Base-by-base conservation (phyloP, 441 rosid genomes). In the Breynia disticha region DNA sequence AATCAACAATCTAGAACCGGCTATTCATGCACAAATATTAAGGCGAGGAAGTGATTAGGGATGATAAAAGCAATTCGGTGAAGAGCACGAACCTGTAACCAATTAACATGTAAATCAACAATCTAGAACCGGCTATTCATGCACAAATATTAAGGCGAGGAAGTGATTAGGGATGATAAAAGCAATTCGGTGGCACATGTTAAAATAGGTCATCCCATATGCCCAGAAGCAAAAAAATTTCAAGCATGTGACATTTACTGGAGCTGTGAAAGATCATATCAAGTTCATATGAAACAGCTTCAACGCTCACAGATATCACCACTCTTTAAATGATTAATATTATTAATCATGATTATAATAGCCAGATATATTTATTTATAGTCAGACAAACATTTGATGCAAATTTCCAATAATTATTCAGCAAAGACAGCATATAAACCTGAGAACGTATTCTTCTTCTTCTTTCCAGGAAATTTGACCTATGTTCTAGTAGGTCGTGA, bases 401-500 rank as follows among this genome's bases (percentile, higher is more conserved):
- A 28, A 28, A 28, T 3, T 28, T 28, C 35, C 35, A 28, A 28
- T 28, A 28, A 0, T 2, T 28, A 28, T 28, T 1, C 13, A 64
- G 52, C 8, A 20, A 56, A 61, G 57, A 48, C 56, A 56, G 19
- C 52, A 66, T 60, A 65, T 74, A 67, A 59, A 88, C 99, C 99
- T 93, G 99, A 67, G 96, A 93, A 55, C 96, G 81, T 71, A 89
- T 83, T 74, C 97, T 79, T 70, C 97, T 89, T 61, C 99, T 74
- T 32, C 95, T 70, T 63, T 93, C 95, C 54, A 93, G 87, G 69
- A 89, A 86, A 78, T 83, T 86, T 57, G 97, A 80, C 67, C 97
- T 74, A 50, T 89, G 88, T 50, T 88, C 97, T 65, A 86, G 63
- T n/a, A 93, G 69, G 76, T 90, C 93, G 53, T 73, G 86, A 67